phyloP scores from a whole-genome alignment of 768 basidiomycete genomes.

The Pulveroboletus sp. region DNA sequence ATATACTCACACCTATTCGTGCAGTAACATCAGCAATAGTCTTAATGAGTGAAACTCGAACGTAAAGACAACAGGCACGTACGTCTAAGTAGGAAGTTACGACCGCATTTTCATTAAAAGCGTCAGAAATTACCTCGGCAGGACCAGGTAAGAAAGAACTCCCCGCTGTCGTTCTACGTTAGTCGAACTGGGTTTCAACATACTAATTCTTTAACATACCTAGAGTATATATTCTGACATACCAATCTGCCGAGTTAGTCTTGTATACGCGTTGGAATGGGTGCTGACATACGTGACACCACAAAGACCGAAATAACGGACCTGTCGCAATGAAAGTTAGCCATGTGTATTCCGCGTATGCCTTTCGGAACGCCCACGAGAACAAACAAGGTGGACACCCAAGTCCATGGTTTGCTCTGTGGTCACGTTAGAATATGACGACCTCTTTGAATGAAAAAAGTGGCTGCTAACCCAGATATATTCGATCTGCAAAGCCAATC shows the following conservation, averaged over 20 bases:
- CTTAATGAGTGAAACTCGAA: too few relatives aligned
- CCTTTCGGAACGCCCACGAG: neutral
- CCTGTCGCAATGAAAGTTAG: neutral
- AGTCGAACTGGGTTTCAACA: too few relatives aligned
- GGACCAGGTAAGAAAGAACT: neutral
- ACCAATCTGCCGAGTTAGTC: neutral
- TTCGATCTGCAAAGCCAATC: neutral
- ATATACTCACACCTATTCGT: neutral
- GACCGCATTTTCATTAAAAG: neutral
- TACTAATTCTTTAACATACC: neutral
- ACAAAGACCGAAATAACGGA: conserved; percentile 12
- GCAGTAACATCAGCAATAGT: too few relatives aligned
- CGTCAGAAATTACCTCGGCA: neutral
- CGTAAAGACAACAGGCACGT: neutral
- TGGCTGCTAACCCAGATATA: conserved; percentile 3
- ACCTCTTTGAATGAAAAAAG: neutral
- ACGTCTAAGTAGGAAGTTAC: neutral
- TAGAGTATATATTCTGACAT: neutral
- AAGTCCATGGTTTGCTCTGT: conserved; percentile 4
- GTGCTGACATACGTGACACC: neutral
- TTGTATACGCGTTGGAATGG: neutral
- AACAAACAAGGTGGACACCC: conserved; percentile 3
- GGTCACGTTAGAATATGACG: neutral
- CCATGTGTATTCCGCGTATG: neutral
- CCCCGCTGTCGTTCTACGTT: neutral